These are phyloP conservation scores for Umbelopsis ramanniana DNA, from an alignment of 192 early-diverging fungal species.

Conservation along the genomic window DNA sequence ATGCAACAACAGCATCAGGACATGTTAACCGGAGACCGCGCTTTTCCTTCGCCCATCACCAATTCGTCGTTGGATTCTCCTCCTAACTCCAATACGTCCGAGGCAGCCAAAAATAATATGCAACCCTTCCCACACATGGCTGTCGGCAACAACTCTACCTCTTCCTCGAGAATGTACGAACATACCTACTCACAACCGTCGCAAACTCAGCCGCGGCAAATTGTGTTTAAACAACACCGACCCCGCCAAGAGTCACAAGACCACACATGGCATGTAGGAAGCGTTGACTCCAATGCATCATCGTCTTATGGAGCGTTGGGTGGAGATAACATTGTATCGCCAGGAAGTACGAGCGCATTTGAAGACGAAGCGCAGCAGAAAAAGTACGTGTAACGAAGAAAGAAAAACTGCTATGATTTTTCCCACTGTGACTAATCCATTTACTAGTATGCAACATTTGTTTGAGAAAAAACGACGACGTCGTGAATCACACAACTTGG, in stretches of 20 bases:
- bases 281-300: slow-evolving; percentile 14
- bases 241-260: slow-evolving; percentile 11
- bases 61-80: slow-evolving; percentile 33
- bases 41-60: slow-evolving; percentile 34
- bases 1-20: slow-evolving; percentile 15
- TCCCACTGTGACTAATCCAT: not conserved
- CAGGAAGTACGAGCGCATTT: slow-evolving; percentile 25
- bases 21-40: slow-evolving; percentile 3
- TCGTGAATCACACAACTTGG: slow-evolving; percentile 96
- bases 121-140: not conserved
- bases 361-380: slow-evolving; percentile 28
- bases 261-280: slow-evolving; percentile 17
- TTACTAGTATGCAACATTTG: slow-evolving; percentile 38
- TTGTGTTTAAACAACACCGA: slow-evolving; percentile 19
- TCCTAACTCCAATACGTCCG: slow-evolving; percentile 5
- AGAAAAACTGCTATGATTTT: not conserved
- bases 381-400: slow-evolving; percentile 25
- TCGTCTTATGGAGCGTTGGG: not conserved
- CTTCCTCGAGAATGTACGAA: not conserved
- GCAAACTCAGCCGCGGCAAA: slow-evolving; percentile 17
- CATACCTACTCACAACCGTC: slow-evolving; percentile 6
- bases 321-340: slow-evolving; percentile 27
- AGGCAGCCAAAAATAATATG: slow-evolving; percentile 16
- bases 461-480: slow-evolving; percentile 88
- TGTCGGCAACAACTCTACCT: not conserved